A percentile compares a stretch with the other conserved stretches of the same genome.
Evolutionary conservation across 805 yeast genomes (phyloP).

Genomic region (Blastobotrys mokoenaii): DNA sequence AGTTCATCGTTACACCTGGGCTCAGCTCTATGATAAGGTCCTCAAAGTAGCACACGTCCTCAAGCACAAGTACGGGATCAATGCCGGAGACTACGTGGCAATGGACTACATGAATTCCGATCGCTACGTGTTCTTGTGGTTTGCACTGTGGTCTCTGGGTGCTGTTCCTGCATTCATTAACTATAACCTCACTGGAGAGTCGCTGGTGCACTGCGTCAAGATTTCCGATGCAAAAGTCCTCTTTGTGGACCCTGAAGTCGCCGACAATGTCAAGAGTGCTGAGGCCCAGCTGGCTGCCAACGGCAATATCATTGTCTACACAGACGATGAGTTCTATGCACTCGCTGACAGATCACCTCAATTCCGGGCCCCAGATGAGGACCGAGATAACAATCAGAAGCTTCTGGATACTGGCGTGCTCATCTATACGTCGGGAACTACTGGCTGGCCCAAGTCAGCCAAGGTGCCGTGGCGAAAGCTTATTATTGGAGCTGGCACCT

Average conservation of each 20-base stretch:
- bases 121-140: slow-evolving; percentile 68
- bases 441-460: slow-evolving; percentile 92
- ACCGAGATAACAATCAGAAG: slow-evolving; percentile 47
- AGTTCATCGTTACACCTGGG: slow-evolving; percentile 58
- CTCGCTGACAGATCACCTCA: slow-evolving; percentile 34
- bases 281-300: slow-evolving; percentile 34
- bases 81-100: slow-evolving; percentile 61
- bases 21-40: slow-evolving; percentile 57
- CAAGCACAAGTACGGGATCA: slow-evolving; percentile 52
- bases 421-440: slow-evolving; percentile 89
- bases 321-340: slow-evolving; percentile 38
- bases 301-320: slow-evolving; percentile 28
- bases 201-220: slow-evolving; percentile 72
- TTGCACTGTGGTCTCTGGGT: slow-evolving; percentile 85
- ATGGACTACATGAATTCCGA: slow-evolving; percentile 78
- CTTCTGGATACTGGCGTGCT: slow-evolving; percentile 60
- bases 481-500: slow-evolving; percentile 58
- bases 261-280: slow-evolving; percentile 32
- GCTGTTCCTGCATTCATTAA: slow-evolving; percentile 83
- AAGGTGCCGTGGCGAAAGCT: slow-evolving; percentile 87
- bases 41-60: slow-evolving; percentile 60
- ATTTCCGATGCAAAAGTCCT: slow-evolving; percentile 57
- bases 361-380: slow-evolving; percentile 43
- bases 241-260: slow-evolving; percentile 67
- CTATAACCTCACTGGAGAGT: slow-evolving; percentile 63